Evolutionary conservation across 106 monocot species (phyloP), one percentile per base, ranked within the genome.

Genomic region (Dendrobium chrysotoxum): DNA sequence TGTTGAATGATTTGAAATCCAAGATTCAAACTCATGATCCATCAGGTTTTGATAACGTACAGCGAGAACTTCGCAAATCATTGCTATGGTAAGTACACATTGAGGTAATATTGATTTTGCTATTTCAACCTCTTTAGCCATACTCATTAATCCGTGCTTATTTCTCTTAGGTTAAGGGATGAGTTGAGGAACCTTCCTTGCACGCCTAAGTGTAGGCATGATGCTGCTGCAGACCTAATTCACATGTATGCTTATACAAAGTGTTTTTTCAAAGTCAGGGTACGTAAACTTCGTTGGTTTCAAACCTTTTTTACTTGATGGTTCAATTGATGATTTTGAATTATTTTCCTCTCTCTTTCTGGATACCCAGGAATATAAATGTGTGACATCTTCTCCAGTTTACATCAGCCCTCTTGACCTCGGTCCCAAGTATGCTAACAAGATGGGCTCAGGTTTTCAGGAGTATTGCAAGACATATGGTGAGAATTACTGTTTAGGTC

Each of bases 241-340:
- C 98, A 98, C 83, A 89, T 95, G 75, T 95, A 98, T 82, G 94
- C 98, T 18, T 86, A 95, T 75, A 98, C 98, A 38, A 95, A 91
- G 83, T 88, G 82, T 73, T 95, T 92, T 65, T 98, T 92, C 73
- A 88, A 85, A 84, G 81, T 95, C 81, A 86, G 80, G 88, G 98
- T 98, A 82, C 70, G 85, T 78, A 0, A 38, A 16, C 13, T 26
- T 54, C 9, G 53, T 10, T 26, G 9, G 0, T 77, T 53, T 53
- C 0, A 7, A 23, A 25, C 5, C 25, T 44, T 28, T 41, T 30
- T 35, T 58, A 54, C 18, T 46, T 42, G 11, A n/a, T 41, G 1
- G 4, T 46, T 76, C 35, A 17, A 0, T 18, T 40, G 31, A 2
- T 80, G 15, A 13, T 68, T 17, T 23, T 13, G 9, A 28, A 39